These are phyloP conservation scores for Globomyces sp. DNA, from an alignment of 371 early-diverging fungal species.

Conservation along the genomic window DNA sequence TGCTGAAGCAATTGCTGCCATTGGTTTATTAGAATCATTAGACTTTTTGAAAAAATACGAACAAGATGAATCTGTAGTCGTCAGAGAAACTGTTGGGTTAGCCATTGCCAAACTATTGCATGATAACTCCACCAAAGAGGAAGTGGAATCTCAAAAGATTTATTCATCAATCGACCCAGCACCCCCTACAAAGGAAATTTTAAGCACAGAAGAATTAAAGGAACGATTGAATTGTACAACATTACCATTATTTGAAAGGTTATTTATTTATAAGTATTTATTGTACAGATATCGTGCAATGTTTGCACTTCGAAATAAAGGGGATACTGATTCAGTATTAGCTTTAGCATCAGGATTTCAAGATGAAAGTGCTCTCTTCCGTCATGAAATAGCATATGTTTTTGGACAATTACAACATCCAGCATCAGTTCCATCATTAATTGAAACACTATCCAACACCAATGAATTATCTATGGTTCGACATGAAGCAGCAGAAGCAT, in stretches of 20 bases:
- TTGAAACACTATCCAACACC: constrained; percentile 64
- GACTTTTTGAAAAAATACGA: constrained; percentile 71
- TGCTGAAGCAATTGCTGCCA: constrained; percentile 97
- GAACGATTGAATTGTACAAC: constrained; percentile 75
- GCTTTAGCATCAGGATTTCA: constrained; percentile 87
- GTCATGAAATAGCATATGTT: constrained; percentile 98
- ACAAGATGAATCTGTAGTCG: constrained; percentile 52
- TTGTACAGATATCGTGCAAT: constrained; percentile 85
- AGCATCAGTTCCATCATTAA: constrained; percentile 83
- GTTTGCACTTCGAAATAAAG: constrained; percentile 96
- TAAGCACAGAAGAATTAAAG: constrained; percentile 64
- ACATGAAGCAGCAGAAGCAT: constrained; percentile 99
- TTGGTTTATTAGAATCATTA: constrained; percentile 69
- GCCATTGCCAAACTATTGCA: constrained; percentile 57
- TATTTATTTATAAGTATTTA: neutral
- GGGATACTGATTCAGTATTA: constrained; percentile 80
- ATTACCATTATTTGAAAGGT: neutral
- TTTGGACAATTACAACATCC: constrained; percentile 98
- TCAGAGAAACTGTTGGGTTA: constrained; percentile 94
- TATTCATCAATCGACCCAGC: constrained; percentile 93
- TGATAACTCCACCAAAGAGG: constrained; percentile 2
- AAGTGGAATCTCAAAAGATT: neutral
- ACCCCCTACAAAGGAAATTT: constrained; percentile 62
- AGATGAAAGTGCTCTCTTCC: constrained; percentile 86
- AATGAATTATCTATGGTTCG: constrained; percentile 95